phyloP scores from a whole-genome alignment of 441 rosid genomes.

The Dalechampia spathulata region DNA sequence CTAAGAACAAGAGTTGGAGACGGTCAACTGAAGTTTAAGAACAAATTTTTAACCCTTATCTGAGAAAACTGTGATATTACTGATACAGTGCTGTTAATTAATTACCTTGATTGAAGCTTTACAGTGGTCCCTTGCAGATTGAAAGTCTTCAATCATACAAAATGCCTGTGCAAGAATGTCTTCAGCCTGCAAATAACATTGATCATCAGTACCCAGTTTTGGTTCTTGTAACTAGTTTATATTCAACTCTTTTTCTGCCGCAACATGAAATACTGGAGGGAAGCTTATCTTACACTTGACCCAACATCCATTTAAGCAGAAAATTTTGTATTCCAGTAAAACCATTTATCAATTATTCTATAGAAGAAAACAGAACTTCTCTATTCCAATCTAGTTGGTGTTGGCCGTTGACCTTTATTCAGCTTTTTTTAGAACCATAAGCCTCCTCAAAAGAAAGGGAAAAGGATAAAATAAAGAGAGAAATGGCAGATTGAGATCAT shows the following conservation, averaged over 20 bases:
- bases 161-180: constrained; percentile 67
- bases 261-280: neutral
- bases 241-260: neutral
- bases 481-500: neutral
- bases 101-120: constrained; percentile 58
- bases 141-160: constrained; percentile 51
- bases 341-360: neutral
- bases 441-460: neutral
- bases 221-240: neutral
- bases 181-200: constrained; percentile 42
- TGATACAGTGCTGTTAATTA: constrained; percentile 2
- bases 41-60: no score
- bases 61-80: no score
- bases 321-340: neutral
- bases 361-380: neutral
- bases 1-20: no score
- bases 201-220: neutral
- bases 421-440: neutral
- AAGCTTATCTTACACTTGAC: neutral
- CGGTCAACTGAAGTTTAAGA: no score
- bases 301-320: neutral
- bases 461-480: neutral
- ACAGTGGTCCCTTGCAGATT: constrained; percentile 55
- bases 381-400: neutral
- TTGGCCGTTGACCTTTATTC: neutral